A percentile compares a stretch with the other conserved stretches of the same genome.
Conservation (phyloP, 805 yeast genomes). For the Teunomyces gatunensis region DNA sequence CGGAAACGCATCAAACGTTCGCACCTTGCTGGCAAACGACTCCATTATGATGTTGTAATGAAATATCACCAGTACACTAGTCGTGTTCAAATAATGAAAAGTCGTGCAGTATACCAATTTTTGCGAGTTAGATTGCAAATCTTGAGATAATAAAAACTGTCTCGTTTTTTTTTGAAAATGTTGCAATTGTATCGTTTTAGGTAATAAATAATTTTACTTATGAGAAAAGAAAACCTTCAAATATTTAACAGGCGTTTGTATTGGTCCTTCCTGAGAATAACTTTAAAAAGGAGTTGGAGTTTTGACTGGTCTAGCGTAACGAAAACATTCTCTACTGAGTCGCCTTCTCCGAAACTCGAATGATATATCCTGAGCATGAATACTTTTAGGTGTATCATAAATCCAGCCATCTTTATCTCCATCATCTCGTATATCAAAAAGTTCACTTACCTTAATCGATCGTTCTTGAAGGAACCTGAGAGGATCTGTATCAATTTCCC, state of each 20-base stretch:
- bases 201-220: no score
- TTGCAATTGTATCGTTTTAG: no score
- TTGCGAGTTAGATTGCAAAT: neutral
- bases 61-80: neutral
- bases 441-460: constrained; percentile 18
- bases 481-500: constrained; percentile 64
- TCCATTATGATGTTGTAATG: constrained; percentile 24
- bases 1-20: constrained; percentile 47
- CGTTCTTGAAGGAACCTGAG: constrained; percentile 51
- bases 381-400: constrained; percentile 32
- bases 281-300: neutral
- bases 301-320: constrained; percentile 11
- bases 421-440: constrained; percentile 25
- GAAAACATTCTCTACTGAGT: constrained; percentile 46
- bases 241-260: neutral
- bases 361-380: constrained; percentile 32
- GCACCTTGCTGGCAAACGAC: constrained; percentile 35
- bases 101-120: neutral
- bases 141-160: no score
- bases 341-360: constrained; percentile 58
- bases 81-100: neutral
- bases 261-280: neutral
- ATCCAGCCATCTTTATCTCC: constrained; percentile 50
- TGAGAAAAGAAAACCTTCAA: neutral
- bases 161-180: no score